These are phyloP conservation scores for Vigna unguiculata DNA, from an alignment of 306 rosid genomes.

Conservation along the genomic window DNA sequence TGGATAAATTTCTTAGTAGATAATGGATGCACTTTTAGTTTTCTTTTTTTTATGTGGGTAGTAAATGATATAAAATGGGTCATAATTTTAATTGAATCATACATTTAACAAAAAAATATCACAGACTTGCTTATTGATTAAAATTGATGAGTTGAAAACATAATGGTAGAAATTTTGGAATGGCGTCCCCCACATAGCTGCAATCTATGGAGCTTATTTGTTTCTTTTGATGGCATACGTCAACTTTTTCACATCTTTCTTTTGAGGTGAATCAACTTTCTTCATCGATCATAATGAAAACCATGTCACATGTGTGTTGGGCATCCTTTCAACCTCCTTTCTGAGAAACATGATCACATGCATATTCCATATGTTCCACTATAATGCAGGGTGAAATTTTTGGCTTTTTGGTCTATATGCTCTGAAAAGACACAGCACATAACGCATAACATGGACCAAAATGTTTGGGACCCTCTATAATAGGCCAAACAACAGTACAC, in stretches of 20 bases:
- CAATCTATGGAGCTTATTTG: not conserved
- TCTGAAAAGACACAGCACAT: slow-evolving; percentile 50
- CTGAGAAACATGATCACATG: slow-evolving; percentile 42
- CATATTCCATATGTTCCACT: slow-evolving; percentile 32
- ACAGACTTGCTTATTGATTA: not conserved
- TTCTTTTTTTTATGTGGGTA: too few relatives aligned
- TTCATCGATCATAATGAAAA: slow-evolving; percentile 35
- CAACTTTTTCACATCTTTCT: slow-evolving; percentile 15
- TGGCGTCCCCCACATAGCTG: slow-evolving; percentile 4
- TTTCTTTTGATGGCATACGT: slow-evolving; percentile 4
- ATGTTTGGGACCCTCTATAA: slow-evolving; percentile 43
- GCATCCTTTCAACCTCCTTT: slow-evolving; percentile 47
- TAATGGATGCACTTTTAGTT: too few relatives aligned
- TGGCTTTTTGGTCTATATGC: slow-evolving; percentile 44
- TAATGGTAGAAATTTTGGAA: slow-evolving; percentile 11
- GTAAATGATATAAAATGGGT: too few relatives aligned
- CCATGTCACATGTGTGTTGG: slow-evolving; percentile 15
- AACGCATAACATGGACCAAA: slow-evolving; percentile 41
- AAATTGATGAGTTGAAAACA: slow-evolving; percentile 27
- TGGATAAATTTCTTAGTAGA: too few relatives aligned
- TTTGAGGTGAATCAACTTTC: slow-evolving; percentile 41
- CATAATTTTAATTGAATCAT: too few relatives aligned
- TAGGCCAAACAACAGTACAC: slow-evolving; percentile 24
- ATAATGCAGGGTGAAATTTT: slow-evolving; percentile 36
- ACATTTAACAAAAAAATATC: too few relatives aligned